phyloP scores from a whole-genome alignment of 345 rosid species.

The Adansonia digitata region DNA sequence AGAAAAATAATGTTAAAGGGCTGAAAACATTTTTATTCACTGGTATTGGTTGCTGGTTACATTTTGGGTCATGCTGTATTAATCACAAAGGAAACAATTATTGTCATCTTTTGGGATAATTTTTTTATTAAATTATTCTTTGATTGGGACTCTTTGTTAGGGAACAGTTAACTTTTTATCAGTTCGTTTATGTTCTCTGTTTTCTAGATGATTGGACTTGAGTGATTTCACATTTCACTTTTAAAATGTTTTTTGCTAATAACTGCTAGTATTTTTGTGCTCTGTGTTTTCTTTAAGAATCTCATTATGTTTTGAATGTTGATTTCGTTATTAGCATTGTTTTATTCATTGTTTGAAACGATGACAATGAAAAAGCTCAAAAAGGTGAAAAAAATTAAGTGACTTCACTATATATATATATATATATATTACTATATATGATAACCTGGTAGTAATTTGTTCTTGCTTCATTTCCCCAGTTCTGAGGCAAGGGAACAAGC shows the following conservation, averaged over 20 bases:
- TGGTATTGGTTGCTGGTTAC: neutral
- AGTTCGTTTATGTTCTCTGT: neutral
- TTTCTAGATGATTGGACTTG: neutral
- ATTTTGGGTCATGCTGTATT: neutral
- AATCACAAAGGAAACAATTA: neutral
- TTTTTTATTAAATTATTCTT: neutral
- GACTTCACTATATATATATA: neutral
- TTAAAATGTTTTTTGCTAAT: neutral
- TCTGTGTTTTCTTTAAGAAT: neutral
- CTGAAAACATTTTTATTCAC: neutral
- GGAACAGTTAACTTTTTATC: neutral
- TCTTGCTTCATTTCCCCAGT: conserved; percentile 28
- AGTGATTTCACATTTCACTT: neutral
- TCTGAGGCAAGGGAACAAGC: conserved; percentile 57
- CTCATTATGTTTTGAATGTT: neutral
- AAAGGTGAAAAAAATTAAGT: neutral
- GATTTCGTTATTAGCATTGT: neutral
- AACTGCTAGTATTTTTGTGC: neutral
- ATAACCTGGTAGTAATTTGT: neutral
- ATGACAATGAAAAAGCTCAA: neutral
- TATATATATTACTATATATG: neutral
- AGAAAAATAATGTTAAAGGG: neutral
- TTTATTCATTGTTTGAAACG: neutral
- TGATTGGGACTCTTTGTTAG: neutral
- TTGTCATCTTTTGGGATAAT: neutral